Evolutionary conservation across 208 protist species (phyloP), one percentile per base, ranked within the genome.

Genomic region (Crithidia expoeki): DNA sequence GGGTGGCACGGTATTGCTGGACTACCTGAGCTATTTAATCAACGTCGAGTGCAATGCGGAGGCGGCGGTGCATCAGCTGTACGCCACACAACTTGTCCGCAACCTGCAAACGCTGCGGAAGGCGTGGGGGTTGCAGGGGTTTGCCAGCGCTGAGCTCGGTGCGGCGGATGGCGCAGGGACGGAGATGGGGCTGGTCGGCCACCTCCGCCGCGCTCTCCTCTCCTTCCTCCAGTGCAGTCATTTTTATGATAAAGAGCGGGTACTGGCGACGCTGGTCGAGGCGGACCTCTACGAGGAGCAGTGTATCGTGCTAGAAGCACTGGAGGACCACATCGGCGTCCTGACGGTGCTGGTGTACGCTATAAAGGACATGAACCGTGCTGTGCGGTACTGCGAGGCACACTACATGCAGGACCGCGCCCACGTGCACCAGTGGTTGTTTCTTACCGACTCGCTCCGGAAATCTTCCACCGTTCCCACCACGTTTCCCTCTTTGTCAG

Each of bases 341-440:
- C 72, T 91, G 4, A 69, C 60, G 12, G 61, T 69, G 27, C 38
- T 86, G 12, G 82, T 83, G 23, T 91, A 91, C 64, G 59, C 70
- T 11, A 60, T 91, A 28, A 46, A 83, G 34, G 77, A 88, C 50
- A 38, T 86, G 32, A 30, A 46, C 21, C 64, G 47, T 0, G 85
- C 85, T 16, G 72, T 84, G 34, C 73, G 42, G 4, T 91, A 88
- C 71, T 91, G 85, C 60, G 55, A 73, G 38, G 40, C 72, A 21
- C 73, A 67, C 60, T 61, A 81, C 53, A 34, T 42, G 32, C 51
- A 32, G 34, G 73, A 73, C 23, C 28, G 47, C 12, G 28, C 51
- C 11, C 14, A 38, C 21, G 57, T 44, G 14, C 62, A 64, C 2
- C 51, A 23, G 23, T 60, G 47, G 51, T 17, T 50, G 51, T 38